Evolutionary conservation across 2,329 filamentous ascomycete genomes (phyloP).

Genomic region (Monosporascus sp.): DNA sequence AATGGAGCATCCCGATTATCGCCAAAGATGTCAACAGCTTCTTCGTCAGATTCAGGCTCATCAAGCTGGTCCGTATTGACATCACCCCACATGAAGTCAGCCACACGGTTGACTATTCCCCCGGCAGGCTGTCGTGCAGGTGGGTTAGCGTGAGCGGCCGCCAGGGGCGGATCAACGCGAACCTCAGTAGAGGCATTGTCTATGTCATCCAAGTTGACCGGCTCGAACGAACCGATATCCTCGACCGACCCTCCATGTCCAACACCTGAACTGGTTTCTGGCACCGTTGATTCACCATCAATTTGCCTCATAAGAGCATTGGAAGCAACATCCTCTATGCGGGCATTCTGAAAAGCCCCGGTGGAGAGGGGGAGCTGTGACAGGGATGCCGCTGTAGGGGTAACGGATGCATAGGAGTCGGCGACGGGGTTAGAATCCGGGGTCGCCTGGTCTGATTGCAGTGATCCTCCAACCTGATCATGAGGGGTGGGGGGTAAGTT

Average conservation of each 20-base stretch:
- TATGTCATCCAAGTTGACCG: neutral
- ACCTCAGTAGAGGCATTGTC: neutral
- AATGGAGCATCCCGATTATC: conserved; percentile 36
- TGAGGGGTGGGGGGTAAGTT: conserved; percentile 25
- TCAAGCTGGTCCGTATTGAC: conserved; percentile 35
- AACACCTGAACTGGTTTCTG: neutral
- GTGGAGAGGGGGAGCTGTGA: conserved; percentile 2
- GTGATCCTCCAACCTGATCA: conserved; percentile 6
- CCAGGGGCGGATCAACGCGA: conserved; percentile 3
- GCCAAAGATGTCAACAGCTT: conserved; percentile 56
- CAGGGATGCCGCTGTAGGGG: neutral
- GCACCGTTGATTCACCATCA: neutral
- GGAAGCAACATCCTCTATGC: neutral
- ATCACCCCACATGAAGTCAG: conserved; percentile 59
- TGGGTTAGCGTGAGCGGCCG: conserved; percentile 1
- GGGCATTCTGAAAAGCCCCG: neutral
- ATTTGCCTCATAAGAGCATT: neutral
- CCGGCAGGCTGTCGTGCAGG: conserved; percentile 21
- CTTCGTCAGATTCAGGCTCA: conserved; percentile 36
- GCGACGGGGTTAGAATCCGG: neutral
- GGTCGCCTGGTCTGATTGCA: neutral
- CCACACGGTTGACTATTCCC: conserved; percentile 38
- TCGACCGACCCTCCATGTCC: neutral
- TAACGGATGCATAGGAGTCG: too few species aligned
- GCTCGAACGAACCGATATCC: neutral